A percentile compares a stretch with the other conserved stretches of the same genome.
These are phyloP conservation scores for Podila horticola DNA, from an alignment of 192 early-diverging fungal species.

Conservation along the genomic window DNA sequence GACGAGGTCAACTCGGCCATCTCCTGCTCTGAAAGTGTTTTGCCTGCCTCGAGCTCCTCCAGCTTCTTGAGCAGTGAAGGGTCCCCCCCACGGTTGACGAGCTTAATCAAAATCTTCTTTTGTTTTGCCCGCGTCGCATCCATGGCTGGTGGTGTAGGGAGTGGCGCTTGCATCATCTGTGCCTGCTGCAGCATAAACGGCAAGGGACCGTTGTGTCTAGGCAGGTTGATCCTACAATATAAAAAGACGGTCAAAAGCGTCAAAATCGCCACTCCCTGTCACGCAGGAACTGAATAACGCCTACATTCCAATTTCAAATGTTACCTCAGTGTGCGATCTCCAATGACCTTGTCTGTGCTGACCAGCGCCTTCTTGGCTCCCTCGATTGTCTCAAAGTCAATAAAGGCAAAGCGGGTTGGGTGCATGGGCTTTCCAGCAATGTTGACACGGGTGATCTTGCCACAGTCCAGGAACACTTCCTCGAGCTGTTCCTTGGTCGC, in stretches of 20 bases:
- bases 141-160: slow-evolving; percentile 2
- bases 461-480: slow-evolving; percentile 42
- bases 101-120: slow-evolving; percentile 44
- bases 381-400: slow-evolving; percentile 48
- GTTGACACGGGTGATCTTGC: slow-evolving; percentile 43
- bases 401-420: slow-evolving; percentile 49
- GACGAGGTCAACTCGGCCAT: slow-evolving; percentile 31
- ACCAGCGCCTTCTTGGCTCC: slow-evolving; percentile 42
- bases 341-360: slow-evolving; percentile 43
- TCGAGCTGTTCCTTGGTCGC: slow-evolving; percentile 48
- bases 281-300: neutral
- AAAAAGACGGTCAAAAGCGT: neutral
- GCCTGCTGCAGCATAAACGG: slow-evolving; percentile 50
- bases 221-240: slow-evolving; percentile 27
- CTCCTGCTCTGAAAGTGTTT: slow-evolving; percentile 30
- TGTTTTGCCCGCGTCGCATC: slow-evolving; percentile 32
- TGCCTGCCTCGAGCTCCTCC: slow-evolving; percentile 42
- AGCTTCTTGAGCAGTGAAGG: slow-evolving; percentile 37
- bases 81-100: slow-evolving; percentile 45
- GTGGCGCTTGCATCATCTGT: slow-evolving; percentile 41
- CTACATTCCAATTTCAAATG: neutral
- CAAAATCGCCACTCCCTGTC: neutral
- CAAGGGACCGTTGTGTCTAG: slow-evolving; percentile 32
- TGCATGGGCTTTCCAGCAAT: slow-evolving; percentile 49
- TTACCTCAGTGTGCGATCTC: slow-evolving; percentile 42